Percentiles rank a stretch among this genome's conserved stretches.
Conservation (phyloP, 225 moss, liverwort and hornwort genomes). For the Lunularia cruciata region DNA sequence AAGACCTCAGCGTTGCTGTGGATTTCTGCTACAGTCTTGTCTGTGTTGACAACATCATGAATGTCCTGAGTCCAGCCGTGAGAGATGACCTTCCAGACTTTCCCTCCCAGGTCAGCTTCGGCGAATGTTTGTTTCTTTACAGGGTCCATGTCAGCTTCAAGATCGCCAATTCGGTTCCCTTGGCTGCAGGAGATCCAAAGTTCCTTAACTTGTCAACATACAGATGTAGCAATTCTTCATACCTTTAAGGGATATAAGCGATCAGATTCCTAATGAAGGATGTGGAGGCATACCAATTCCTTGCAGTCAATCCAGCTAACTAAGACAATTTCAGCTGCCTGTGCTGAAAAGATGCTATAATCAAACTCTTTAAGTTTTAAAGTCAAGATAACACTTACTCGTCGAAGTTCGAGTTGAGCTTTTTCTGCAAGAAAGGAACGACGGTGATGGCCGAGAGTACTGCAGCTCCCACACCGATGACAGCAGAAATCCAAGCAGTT, state of each 20-base stretch:
- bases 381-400: slow-evolving; percentile 22
- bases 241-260: too few relatives aligned
- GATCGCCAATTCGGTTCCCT: slow-evolving; percentile 13
- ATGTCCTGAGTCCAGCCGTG: slow-evolving; percentile 34
- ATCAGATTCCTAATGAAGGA: too few relatives aligned
- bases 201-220: too few relatives aligned
- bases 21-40: slow-evolving; percentile 20
- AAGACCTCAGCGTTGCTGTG: slow-evolving; percentile 33
- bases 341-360: too few relatives aligned
- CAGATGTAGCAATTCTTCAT: too few relatives aligned
- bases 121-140: too few relatives aligned
- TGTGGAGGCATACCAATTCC: too few relatives aligned
- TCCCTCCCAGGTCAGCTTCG: slow-evolving; percentile 14
- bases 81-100: slow-evolving; percentile 30
- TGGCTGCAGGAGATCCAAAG: background rate
- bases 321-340: too few relatives aligned
- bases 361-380: too few relatives aligned
- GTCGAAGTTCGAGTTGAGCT: slow-evolving; percentile 28
- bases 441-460: slow-evolving; percentile 18
- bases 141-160: background rate
- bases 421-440: slow-evolving; percentile 26
- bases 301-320: too few relatives aligned
- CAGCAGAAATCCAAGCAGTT: slow-evolving; percentile 31
- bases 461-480: slow-evolving; percentile 1
- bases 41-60: slow-evolving; percentile 30